Conservation (phyloP, 495 filamentous ascomycete species). For the Diplogelasinospora grovesii region DNA sequence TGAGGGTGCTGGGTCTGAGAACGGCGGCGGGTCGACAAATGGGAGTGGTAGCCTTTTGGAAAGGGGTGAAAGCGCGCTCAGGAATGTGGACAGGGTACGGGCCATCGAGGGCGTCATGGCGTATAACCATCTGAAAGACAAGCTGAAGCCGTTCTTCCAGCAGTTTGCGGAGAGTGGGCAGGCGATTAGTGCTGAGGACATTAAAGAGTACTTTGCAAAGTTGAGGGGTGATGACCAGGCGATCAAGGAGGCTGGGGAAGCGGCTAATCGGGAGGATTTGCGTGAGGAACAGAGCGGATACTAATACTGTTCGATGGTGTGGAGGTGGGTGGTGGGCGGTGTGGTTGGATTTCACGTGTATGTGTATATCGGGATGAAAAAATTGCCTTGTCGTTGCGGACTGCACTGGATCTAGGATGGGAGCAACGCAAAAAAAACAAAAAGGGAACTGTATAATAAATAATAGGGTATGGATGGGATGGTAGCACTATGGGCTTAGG, state of each 20-base stretch:
- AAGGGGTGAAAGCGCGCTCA: constrained; percentile 81
- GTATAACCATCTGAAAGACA: constrained; percentile 91
- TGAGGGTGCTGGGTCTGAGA: constrained; percentile 24
- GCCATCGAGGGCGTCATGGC: constrained; percentile 97
- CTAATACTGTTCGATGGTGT: constrained; percentile 17
- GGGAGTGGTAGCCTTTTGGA: constrained; percentile 71
- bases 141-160: constrained; percentile 83
- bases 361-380: neutral
- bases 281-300: constrained; percentile 57
- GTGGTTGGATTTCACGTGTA: neutral
- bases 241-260: constrained; percentile 42
- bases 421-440: too few species aligned
- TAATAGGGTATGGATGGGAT: too few species aligned
- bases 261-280: constrained; percentile 34
- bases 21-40: constrained; percentile 42
- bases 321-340: neutral
- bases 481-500: too few species aligned
- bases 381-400: too few species aligned
- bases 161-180: constrained; percentile 88
- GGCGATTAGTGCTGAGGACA: constrained; percentile 85
- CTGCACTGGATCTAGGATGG: too few species aligned
- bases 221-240: constrained; percentile 74
- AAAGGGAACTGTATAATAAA: too few species aligned
- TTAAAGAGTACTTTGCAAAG: constrained; percentile 92
- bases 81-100: constrained; percentile 80